Evolutionary conservation across 2,329 filamentous ascomycete genomes (phyloP).

Genomic region (Trichoderma atrobrunneum): DNA sequence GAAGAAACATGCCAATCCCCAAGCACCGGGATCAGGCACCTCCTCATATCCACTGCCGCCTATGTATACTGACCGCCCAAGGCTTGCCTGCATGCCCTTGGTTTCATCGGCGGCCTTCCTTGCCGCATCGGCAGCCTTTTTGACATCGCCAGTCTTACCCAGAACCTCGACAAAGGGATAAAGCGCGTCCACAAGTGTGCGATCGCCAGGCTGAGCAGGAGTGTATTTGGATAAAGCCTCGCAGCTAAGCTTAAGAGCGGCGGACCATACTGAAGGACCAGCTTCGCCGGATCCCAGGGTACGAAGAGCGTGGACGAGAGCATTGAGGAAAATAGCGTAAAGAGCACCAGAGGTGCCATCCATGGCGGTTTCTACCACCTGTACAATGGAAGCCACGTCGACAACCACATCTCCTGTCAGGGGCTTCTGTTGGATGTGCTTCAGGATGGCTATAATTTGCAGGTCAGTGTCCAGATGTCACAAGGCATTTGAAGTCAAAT

Average conservation of each 20-base stretch:
- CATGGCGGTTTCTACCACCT: conserved; percentile 56
- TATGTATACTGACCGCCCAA: conserved; percentile 58
- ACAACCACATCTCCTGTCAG: conserved; percentile 52
- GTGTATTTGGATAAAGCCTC: conserved; percentile 77
- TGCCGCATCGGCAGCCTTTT: conserved; percentile 72
- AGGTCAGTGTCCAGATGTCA: conserved; percentile 22
- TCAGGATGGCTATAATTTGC: conserved; percentile 46
- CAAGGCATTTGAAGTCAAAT: neutral
- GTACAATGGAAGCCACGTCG: conserved; percentile 51
- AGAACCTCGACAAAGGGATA: conserved; percentile 81
- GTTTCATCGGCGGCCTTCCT: conserved; percentile 75
- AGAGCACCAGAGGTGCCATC: conserved; percentile 61
- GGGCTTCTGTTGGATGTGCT: conserved; percentile 44
- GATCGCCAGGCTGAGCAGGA: conserved; percentile 81
- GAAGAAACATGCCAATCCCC: conserved; percentile 75
- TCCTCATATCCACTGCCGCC: conserved; percentile 45
- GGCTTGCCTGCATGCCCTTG: conserved; percentile 85
- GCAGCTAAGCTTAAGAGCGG: conserved; percentile 69
- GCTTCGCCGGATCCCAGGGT: conserved; percentile 40
- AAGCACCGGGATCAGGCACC: conserved; percentile 65
- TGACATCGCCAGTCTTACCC: conserved; percentile 60
- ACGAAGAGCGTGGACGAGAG: conserved; percentile 65
- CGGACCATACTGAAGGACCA: conserved; percentile 49
- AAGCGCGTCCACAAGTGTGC: conserved; percentile 86
- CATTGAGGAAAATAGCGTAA: conserved; percentile 84